Percentiles rank a stretch among this genome's conserved stretches.
phyloP scores from a whole-genome alignment of 2,329 filamentous ascomycete genomes.

The Arthrobotrys conoides region DNA sequence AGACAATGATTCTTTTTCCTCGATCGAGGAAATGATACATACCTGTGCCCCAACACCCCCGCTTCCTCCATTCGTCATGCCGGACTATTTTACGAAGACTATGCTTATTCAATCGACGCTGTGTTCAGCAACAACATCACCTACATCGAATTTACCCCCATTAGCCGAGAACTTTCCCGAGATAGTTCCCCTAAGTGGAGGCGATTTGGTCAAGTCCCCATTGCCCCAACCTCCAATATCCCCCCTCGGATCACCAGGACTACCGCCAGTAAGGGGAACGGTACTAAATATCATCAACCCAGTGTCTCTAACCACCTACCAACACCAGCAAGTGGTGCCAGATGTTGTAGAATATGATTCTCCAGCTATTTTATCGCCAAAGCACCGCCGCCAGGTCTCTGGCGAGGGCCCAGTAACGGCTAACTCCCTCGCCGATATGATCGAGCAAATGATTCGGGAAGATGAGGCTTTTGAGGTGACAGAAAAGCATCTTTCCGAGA shows the following conservation, averaged over 20 bases:
- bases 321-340: constrained; percentile 53
- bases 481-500: constrained; percentile 62
- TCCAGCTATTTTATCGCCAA: constrained; percentile 54
- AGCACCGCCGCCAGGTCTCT: constrained; percentile 55
- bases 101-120: constrained; percentile 41
- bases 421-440: constrained; percentile 64
- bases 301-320: constrained; percentile 60
- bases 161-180: constrained; percentile 55
- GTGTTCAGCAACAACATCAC: constrained; percentile 49
- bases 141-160: constrained; percentile 40
- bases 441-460: constrained; percentile 64
- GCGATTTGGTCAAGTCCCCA: constrained; percentile 51
- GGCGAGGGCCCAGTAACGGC: constrained; percentile 62
- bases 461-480: constrained; percentile 63
- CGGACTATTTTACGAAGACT: constrained; percentile 59
- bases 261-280: constrained; percentile 59
- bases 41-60: constrained; percentile 34
- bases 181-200: constrained; percentile 4
- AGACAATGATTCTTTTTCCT: constrained; percentile 61
- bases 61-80: constrained; percentile 58
- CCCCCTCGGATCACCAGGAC: constrained; percentile 59
- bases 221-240: constrained; percentile 58
- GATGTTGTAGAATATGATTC: constrained; percentile 57
- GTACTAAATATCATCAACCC: constrained; percentile 61
- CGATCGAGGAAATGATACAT: constrained; percentile 58